Percentiles rank a stretch among this genome's conserved stretches.
Evolutionary conservation across 768 basidiomycete species (phyloP).

Genomic region (Leccinum disarticulatum): DNA sequence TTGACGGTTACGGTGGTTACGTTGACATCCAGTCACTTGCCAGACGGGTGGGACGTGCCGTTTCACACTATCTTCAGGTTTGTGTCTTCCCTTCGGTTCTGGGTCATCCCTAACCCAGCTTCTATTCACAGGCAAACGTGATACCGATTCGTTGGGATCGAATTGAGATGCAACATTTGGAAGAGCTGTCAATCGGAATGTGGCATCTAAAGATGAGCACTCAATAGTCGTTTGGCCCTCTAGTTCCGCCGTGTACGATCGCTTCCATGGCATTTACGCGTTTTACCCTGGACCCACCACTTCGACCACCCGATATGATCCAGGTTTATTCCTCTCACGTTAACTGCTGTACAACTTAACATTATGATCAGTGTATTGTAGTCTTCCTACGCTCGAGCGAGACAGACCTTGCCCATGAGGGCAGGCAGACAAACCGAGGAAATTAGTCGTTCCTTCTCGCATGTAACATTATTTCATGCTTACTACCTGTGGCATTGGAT

Average conservation of each 20-base stretch:
- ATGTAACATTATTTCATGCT: constrained; percentile 25
- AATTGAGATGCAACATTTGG: constrained; percentile 67
- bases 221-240: too few species aligned
- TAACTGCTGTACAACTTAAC: constrained; percentile 21
- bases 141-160: constrained; percentile 70
- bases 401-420: background rate
- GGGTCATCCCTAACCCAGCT: constrained; percentile 10
- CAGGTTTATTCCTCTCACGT: constrained; percentile 3
- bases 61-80: constrained; percentile 75
- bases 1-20: constrained; percentile 65
- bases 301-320: constrained; percentile 13
- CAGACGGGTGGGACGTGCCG: constrained; percentile 66
- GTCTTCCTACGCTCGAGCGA: background rate
- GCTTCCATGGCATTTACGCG: constrained; percentile 9
- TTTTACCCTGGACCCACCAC: constrained; percentile 8
- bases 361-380: constrained; percentile 19
- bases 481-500: constrained; percentile 3
- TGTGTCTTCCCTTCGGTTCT: constrained; percentile 12
- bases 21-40: constrained; percentile 67
- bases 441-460: background rate
- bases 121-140: constrained; percentile 52
- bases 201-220: constrained; percentile 66
- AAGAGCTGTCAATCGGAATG: constrained; percentile 64
- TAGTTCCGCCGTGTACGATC: constrained; percentile 7
- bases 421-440: background rate